Percentiles rank a stretch among this genome's conserved stretches.
These are phyloP conservation scores for Achaetomium macrosporum DNA, from an alignment of 2,329 filamentous ascomycete genomes.

Conservation along the genomic window DNA sequence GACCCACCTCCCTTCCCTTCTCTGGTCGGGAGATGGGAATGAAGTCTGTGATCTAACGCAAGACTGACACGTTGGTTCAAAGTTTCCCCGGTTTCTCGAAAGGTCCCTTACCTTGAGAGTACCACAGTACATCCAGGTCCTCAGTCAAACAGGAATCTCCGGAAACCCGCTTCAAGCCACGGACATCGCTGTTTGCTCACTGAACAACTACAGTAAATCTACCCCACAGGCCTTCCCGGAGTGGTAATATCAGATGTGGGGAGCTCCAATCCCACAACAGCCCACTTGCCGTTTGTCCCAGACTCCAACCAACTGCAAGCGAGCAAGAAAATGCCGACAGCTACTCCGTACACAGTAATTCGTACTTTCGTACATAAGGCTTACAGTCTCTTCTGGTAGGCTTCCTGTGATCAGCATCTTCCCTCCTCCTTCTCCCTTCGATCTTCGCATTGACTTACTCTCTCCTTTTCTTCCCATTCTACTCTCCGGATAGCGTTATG, in stretches of 20 bases:
- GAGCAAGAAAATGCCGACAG: neutral
- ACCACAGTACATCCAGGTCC: neutral
- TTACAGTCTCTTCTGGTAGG: too few relatives aligned
- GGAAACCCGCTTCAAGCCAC: neutral
- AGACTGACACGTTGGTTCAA: neutral
- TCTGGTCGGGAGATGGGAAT: too few relatives aligned
- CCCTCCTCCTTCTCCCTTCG: too few relatives aligned
- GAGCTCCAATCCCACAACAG: conserved; percentile 4
- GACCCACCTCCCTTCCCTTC: too few relatives aligned
- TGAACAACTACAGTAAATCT: neutral
- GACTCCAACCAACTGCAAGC: conserved; percentile 9
- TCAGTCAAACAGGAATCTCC: neutral
- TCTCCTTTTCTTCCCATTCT: too few relatives aligned
- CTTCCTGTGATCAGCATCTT: too few relatives aligned
- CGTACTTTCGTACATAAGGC: too few relatives aligned
- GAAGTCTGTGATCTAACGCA: too few relatives aligned
- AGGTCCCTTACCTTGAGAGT: neutral
- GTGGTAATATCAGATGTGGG: conserved; percentile 15
- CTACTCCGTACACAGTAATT: neutral
- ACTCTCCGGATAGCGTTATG: too few relatives aligned
- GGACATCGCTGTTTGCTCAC: neutral
- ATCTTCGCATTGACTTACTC: too few relatives aligned
- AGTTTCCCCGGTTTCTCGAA: neutral
- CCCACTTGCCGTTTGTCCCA: conserved; percentile 9
- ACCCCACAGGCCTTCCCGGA: conserved; percentile 13